These are phyloP conservation scores for Pseudogymnoascus sp. DNA, from an alignment of 2,329 filamentous ascomycete genomes.

Conservation along the genomic window DNA sequence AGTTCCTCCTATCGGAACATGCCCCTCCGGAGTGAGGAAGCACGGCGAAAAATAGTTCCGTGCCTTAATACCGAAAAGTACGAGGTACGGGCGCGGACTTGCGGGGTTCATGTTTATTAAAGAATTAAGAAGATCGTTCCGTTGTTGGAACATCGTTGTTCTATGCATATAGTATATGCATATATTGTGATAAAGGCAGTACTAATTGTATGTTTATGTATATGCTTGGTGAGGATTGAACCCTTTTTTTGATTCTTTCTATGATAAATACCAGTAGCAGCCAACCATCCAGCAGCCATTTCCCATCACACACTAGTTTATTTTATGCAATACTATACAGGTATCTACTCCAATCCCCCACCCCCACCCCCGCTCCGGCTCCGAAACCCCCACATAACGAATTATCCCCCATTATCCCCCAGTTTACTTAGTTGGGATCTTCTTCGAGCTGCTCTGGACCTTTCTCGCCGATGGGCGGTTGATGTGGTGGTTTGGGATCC, in stretches of 20 bases:
- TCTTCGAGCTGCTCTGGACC: conserved; percentile 44
- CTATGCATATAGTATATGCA: conserved; percentile 2
- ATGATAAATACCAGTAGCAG: not conserved
- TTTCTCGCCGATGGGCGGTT: conserved; percentile 69
- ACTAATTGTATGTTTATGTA: not conserved
- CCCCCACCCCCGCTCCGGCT: conserved; percentile 2
- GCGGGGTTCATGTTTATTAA: not conserved
- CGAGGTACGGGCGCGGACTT: not conserved
- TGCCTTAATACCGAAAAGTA: not conserved
- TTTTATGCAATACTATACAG: conserved; percentile 3
- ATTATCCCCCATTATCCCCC: not conserved
- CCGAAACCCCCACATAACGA: not conserved
- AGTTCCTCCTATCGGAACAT: not conserved
- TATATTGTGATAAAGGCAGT: not conserved
- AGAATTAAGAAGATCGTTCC: not conserved
- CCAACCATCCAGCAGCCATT: not conserved
- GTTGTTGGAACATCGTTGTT: not conserved
- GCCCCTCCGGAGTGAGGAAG: not conserved
- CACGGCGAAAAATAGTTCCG: conserved; percentile 5
- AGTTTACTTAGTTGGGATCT: not conserved
- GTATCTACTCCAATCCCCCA: conserved; percentile 5
- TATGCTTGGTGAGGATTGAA: not conserved
- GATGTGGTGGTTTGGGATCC: conserved; percentile 86
- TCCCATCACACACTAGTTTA: not conserved
- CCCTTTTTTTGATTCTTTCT: not conserved